A percentile compares a stretch with the other conserved stretches of the same genome.
phyloP scores from a whole-genome alignment of 148 eudicot genomes.

The Oxyria digyna region DNA sequence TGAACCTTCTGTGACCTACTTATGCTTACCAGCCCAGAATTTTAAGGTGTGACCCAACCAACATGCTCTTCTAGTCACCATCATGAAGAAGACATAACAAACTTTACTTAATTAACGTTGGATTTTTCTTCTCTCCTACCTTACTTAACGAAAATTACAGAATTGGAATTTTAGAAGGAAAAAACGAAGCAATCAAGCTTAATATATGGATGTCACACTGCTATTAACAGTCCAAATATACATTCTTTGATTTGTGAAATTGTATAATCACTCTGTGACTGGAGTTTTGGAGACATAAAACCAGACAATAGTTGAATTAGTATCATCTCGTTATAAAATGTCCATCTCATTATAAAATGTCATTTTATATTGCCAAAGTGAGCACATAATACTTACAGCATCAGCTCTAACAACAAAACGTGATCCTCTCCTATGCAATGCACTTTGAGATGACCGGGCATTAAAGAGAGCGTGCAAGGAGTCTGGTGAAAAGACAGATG shows the following conservation, averaged over 20 bases:
- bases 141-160: not conserved
- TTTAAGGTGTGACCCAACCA: not conserved
- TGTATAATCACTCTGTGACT: not conserved
- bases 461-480: conserved; percentile 35
- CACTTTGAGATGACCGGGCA: conserved; percentile 22
- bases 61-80: not conserved
- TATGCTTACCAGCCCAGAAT: not conserved
- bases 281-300: not conserved
- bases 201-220: too few relatives aligned
- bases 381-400: conserved; percentile 37
- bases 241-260: not conserved
- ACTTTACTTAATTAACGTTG: not conserved
- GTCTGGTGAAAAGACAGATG: conserved; percentile 41
- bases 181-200: too few relatives aligned
- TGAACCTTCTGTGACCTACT: not conserved
- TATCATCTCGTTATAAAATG: too few relatives aligned
- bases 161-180: too few relatives aligned
- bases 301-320: not conserved
- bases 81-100: not conserved
- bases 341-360: not conserved
- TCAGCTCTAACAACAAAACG: conserved; percentile 70
- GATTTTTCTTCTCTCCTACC: not conserved
- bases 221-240: not conserved
- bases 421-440: conserved; percentile 34
- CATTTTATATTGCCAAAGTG: not conserved